These are phyloP conservation scores for Lentinula lateritia DNA, from an alignment of 768 basidiomycete genomes.

Conservation along the genomic window DNA sequence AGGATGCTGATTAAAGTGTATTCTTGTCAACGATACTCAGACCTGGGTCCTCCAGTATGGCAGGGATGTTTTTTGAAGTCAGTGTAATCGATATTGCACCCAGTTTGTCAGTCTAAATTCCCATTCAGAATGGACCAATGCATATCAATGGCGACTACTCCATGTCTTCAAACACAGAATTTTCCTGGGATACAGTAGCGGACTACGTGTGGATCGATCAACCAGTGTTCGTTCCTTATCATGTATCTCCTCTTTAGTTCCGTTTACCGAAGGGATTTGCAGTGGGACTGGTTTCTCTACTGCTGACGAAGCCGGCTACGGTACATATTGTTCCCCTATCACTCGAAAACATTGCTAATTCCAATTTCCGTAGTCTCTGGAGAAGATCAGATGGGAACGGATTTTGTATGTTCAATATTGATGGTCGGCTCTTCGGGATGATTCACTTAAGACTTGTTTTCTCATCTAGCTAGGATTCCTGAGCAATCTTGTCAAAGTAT, in stretches of 20 bases:
- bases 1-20: neutral
- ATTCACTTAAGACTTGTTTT: neutral
- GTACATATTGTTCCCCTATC: neutral
- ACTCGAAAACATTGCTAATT: neutral
- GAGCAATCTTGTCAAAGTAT: slow-evolving; percentile 65
- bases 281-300: slow-evolving; percentile 4
- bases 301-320: slow-evolving; percentile 2
- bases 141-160: slow-evolving; percentile 47
- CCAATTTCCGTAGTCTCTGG: slow-evolving; percentile 35
- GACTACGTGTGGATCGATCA: slow-evolving; percentile 51
- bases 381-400: slow-evolving; percentile 61
- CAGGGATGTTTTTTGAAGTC: slow-evolving; percentile 6
- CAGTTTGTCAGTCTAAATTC: neutral
- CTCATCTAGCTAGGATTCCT: slow-evolving; percentile 61
- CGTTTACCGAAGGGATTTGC: neutral
- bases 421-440: neutral
- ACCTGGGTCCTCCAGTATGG: slow-evolving; percentile 7
- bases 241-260: neutral
- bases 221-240: slow-evolving; percentile 32
- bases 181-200: slow-evolving; percentile 36
- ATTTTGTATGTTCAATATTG: slow-evolving; percentile 36
- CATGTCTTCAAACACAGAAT: slow-evolving; percentile 22
- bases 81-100: neutral
- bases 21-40: neutral
- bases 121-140: slow-evolving; percentile 62